Percentiles rank a stretch among this genome's conserved stretches.
These are phyloP conservation scores for Hymenoscyphus occultus DNA, from an alignment of 2,329 filamentous ascomycete species.

Conservation along the genomic window DNA sequence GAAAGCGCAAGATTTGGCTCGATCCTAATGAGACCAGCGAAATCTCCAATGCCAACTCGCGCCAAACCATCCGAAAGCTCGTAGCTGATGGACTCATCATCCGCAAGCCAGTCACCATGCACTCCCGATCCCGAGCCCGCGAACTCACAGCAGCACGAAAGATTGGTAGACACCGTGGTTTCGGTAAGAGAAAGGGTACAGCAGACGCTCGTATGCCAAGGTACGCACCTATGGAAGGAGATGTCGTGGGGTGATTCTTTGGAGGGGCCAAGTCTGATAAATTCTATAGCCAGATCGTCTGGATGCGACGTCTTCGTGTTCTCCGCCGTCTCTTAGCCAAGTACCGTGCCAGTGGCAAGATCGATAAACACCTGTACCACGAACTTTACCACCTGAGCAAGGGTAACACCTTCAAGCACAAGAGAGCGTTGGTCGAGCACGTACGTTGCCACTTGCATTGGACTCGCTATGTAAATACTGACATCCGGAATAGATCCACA, in stretches of 20 bases:
- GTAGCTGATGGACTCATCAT: conserved; percentile 99
- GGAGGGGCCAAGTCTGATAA: conserved; percentile 31
- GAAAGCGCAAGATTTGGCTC: conserved; percentile 99
- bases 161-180: conserved; percentile 96
- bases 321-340: conserved; percentile 98
- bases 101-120: conserved; percentile 99
- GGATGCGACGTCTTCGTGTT: conserved; percentile 99
- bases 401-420: conserved; percentile 99
- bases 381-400: conserved; percentile 99
- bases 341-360: conserved; percentile 99
- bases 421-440: conserved; percentile 99
- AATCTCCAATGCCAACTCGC: conserved; percentile 99
- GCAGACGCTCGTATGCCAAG: conserved; percentile 98
- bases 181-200: conserved; percentile 99
- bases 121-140: conserved; percentile 95
- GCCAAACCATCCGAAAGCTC: conserved; percentile 99
- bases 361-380: conserved; percentile 99
- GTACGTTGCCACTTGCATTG: conserved; percentile 60
- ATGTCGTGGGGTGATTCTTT: conserved; percentile 28
- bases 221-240: conserved; percentile 53
- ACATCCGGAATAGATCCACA: conserved; percentile 76
- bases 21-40: conserved; percentile 99
- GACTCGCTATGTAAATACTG: conserved; percentile 19
- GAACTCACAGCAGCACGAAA: conserved; percentile 92
- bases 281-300: conserved; percentile 79